phyloP scores from a whole-genome alignment of 1,139 yeast genomes.

The Yamadazyma sp. region DNA sequence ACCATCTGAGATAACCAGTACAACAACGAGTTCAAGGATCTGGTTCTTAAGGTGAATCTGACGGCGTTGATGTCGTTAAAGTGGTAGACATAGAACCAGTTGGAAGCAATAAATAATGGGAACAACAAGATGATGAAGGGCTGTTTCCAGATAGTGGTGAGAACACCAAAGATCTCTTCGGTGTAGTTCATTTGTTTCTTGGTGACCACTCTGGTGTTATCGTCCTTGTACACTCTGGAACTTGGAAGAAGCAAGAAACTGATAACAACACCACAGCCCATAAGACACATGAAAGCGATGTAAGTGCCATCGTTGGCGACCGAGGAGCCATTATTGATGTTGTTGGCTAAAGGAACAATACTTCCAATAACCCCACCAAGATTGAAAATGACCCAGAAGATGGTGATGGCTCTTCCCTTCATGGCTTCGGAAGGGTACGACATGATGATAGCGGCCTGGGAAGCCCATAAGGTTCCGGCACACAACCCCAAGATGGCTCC shows the following conservation, averaged over 20 bases:
- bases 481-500: constrained; percentile 63
- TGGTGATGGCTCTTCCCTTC: constrained; percentile 56
- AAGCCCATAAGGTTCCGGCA: constrained; percentile 61
- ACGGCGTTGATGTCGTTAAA: constrained; percentile 60
- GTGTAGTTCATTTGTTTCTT: constrained; percentile 45
- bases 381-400: constrained; percentile 66
- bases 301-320: constrained; percentile 56
- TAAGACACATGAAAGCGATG: constrained; percentile 52
- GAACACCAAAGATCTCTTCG: constrained; percentile 45
- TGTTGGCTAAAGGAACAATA: constrained; percentile 55
- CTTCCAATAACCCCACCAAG: constrained; percentile 64
- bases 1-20: constrained; percentile 64
- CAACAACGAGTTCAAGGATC: constrained; percentile 60
- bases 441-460: constrained; percentile 60
- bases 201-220: constrained; percentile 41
- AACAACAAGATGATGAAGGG: constrained; percentile 50
- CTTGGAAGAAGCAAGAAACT: constrained; percentile 54
- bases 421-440: constrained; percentile 56
- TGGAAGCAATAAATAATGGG: constrained; percentile 64
- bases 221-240: constrained; percentile 45
- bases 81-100: constrained; percentile 69
- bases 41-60: constrained; percentile 56
- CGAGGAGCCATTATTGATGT: constrained; percentile 36
- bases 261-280: constrained; percentile 12
- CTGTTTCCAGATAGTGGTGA: constrained; percentile 40